Conservation (phyloP, 495 filamentous ascomycete genomes). For the Aspergillus coremiiformis region DNA sequence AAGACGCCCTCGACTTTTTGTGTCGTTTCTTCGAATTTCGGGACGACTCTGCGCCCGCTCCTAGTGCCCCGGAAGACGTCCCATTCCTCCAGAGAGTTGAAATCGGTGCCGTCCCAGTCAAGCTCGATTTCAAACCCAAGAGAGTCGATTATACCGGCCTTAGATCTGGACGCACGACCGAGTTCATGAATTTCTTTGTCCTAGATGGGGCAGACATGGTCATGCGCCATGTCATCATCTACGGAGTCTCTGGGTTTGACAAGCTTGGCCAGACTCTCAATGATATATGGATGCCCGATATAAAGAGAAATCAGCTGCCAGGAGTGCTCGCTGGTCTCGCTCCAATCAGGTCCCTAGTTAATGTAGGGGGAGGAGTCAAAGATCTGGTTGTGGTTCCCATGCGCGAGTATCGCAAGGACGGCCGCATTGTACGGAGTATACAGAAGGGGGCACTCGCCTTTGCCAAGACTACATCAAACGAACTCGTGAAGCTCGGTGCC, state of each 20-base stretch:
- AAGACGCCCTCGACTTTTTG: conserved; percentile 96
- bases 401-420: conserved; percentile 88
- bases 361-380: conserved; percentile 76
- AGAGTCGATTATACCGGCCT: conserved; percentile 89
- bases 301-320: conserved; percentile 83
- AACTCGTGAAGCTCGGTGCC: conserved; percentile 85
- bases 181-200: conserved; percentile 98
- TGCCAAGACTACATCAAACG: conserved; percentile 83
- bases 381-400: conserved; percentile 86
- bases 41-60: conserved; percentile 56
- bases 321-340: conserved; percentile 85
- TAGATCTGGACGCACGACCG: conserved; percentile 94
- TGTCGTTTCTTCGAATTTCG: conserved; percentile 97
- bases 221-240: conserved; percentile 81
- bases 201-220: conserved; percentile 84
- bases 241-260: conserved; percentile 85
- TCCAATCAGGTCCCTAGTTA: conserved; percentile 79
- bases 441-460: conserved; percentile 85
- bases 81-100: conserved; percentile 90
- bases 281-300: conserved; percentile 95
- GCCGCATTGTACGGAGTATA: conserved; percentile 82
- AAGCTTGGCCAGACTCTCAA: conserved; percentile 80
- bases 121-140: conserved; percentile 96
- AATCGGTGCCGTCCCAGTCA: conserved; percentile 72
- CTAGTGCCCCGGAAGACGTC: conserved; percentile 54